Evolutionary conservation across 164 flowering plant genomes (phyloP).

Genomic region (Kalanchoe fedtschenkoi): DNA sequence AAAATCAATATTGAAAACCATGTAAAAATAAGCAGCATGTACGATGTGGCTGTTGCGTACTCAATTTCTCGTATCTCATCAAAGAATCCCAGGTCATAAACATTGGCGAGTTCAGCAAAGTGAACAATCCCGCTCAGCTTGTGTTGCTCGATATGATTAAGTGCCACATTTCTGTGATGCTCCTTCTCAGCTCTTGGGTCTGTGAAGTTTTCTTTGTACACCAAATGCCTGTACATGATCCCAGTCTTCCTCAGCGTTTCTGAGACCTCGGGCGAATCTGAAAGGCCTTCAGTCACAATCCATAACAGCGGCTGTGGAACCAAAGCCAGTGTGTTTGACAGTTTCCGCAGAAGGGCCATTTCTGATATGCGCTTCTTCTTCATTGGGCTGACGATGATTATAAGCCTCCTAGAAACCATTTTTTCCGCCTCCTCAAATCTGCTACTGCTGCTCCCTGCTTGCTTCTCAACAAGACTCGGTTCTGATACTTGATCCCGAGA

Average conservation of each 20-base stretch:
- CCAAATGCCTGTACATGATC: constrained; percentile 86
- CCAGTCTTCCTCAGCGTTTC: constrained; percentile 63
- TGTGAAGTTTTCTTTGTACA: constrained; percentile 60
- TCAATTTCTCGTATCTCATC: constrained; percentile 56
- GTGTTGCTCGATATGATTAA: constrained; percentile 82
- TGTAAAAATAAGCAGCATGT: too few species aligned
- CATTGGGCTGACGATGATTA: constrained; percentile 60
- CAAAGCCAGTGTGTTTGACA: constrained; percentile 55
- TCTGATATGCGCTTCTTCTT: constrained; percentile 20
- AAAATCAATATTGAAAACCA: not conserved
- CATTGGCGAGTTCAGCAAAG: constrained; percentile 58
- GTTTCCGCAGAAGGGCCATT: constrained; percentile 34
- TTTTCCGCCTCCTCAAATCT: not conserved
- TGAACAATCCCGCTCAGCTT: constrained; percentile 78
- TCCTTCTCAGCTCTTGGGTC: constrained; percentile 43
- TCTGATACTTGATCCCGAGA: not conserved
- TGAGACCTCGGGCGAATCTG: constrained; percentile 37
- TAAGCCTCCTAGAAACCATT: constrained; percentile 24
- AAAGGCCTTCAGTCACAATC: constrained; percentile 59
- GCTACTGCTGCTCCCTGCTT: constrained; percentile 3
- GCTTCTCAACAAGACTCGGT: constrained; percentile 11
- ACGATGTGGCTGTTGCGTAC: constrained; percentile 47
- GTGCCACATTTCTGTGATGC: constrained; percentile 68
- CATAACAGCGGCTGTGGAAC: constrained; percentile 68
- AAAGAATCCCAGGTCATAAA: constrained; percentile 72